A percentile compares a stretch with the other conserved stretches of the same genome.
Evolutionary conservation across 495 filamentous ascomycete species (phyloP).

Genomic region (Aspergillus nanangensis): DNA sequence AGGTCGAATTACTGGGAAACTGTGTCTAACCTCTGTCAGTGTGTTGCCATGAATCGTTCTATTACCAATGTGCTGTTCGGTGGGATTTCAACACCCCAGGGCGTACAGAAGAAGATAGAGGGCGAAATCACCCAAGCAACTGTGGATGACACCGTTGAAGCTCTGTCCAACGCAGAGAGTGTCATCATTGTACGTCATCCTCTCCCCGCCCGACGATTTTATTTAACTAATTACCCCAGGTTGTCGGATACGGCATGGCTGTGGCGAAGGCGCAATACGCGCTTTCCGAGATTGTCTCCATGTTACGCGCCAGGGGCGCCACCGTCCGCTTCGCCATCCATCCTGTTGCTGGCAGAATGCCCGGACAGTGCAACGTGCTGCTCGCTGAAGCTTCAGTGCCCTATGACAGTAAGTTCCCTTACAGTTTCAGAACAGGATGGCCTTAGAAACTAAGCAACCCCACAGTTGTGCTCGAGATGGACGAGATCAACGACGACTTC

Average conservation of each 20-base stretch:
- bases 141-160: conserved; percentile 70
- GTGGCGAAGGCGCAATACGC: conserved; percentile 85
- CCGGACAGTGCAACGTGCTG: conserved; percentile 80
- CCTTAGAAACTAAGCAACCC: conserved; percentile 11
- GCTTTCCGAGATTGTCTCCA: conserved; percentile 69
- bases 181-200: conserved; percentile 59
- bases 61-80: conserved; percentile 79
- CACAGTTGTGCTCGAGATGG: conserved; percentile 73
- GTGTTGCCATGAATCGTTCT: conserved; percentile 78
- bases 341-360: conserved; percentile 80
- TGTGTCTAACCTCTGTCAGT: conserved; percentile 41
- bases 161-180: conserved; percentile 62
- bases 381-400: conserved; percentile 77
- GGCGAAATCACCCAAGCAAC: conserved; percentile 67
- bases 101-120: conserved; percentile 63
- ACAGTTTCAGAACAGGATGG: no score
- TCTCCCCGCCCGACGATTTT: not conserved
- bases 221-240: conserved; percentile 7
- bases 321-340: conserved; percentile 85
- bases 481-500: conserved; percentile 89
- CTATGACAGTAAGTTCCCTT: conserved; percentile 58
- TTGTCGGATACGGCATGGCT: conserved; percentile 84
- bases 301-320: conserved; percentile 63
- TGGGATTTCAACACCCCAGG: conserved; percentile 58
- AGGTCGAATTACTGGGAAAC: no score